Base-by-base conservation (phyloP, 345 rosid species). In the Mercurialis annua region DNA sequence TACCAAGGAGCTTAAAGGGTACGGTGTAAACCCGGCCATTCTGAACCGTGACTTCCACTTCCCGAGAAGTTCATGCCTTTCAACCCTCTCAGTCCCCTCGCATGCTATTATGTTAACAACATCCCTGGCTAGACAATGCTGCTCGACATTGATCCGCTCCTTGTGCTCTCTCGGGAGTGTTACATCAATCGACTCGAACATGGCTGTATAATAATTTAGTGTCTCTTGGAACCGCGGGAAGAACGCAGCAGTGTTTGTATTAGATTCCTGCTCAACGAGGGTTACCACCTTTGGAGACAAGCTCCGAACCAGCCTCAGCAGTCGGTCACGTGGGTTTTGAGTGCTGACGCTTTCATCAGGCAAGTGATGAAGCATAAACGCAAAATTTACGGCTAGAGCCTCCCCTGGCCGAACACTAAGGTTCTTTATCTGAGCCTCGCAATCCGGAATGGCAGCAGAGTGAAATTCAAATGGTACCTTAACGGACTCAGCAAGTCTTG, bases 321-420 rank as follows among this genome's bases (percentile, higher is more conserved):
- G 77, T 55, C 85, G 70, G 71, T 92, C 96, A 34, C 92, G 81
- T 62, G 82, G 92, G 73, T 92, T 92, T 67, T 86, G 81, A 38
- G 75, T 87, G 80, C 87, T 85, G 63, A 92, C 98, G 66, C 96
- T 92, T 81, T 87, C 98, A 57, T 92, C 98, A 8, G 92, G 95
- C 84, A 86, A 78, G 76, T 77, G 95, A 68, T 92, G 95, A 38
- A 89, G 90, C 86, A 84, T 77, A 78, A 86, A 87, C 8, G 98
- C 94, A 44, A 92, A 90, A 78, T 90, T 92, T 52, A 87, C 95
- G 17, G 92, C 95, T 46, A 92, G 77, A n/a, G 96, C 87, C 74
- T 89, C 92, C 60, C 83, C 87, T 0, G 80, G 77, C 40, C 60
- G 81, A 20, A 88, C 66, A 11, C 64, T 70, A 29, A 92, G 88